Percentiles rank a stretch among this genome's conserved stretches.
Evolutionary conservation across 2,329 filamentous ascomycete species (phyloP).

Genomic region (Alternaria gansuensis): DNA sequence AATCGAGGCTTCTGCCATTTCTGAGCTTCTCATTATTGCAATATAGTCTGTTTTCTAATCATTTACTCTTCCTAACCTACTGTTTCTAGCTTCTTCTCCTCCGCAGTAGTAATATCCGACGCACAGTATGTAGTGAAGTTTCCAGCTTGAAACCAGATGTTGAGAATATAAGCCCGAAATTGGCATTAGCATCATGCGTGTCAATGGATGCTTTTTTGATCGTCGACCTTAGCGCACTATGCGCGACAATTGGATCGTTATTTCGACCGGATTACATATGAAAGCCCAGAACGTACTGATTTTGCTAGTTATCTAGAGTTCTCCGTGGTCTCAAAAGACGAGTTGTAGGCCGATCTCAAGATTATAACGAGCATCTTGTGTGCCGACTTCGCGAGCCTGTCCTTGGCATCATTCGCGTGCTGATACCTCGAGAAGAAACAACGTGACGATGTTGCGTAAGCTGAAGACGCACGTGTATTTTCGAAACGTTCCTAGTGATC

Average conservation of each 20-base stretch:
- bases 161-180: not conserved
- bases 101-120: not conserved
- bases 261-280: not conserved
- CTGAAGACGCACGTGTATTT: not conserved
- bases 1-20: no score
- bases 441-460: not conserved
- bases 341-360: not conserved
- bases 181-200: not conserved
- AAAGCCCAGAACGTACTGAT: not conserved
- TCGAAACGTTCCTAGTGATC: not conserved
- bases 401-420: not conserved
- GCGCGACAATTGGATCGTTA: not conserved
- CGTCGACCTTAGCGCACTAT: not conserved
- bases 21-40: no score
- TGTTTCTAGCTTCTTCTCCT: no score
- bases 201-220: not conserved
- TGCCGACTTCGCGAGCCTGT: not conserved
- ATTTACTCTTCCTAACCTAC: no score
- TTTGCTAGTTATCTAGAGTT: not conserved
- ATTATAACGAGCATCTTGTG: not conserved
- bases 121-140: not conserved
- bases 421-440: not conserved
- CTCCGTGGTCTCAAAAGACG: not conserved
- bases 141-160: not conserved
- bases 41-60: no score